These are phyloP conservation scores for Mucor mucedo DNA, from an alignment of 371 early-diverging fungal genomes.

Conservation along the genomic window DNA sequence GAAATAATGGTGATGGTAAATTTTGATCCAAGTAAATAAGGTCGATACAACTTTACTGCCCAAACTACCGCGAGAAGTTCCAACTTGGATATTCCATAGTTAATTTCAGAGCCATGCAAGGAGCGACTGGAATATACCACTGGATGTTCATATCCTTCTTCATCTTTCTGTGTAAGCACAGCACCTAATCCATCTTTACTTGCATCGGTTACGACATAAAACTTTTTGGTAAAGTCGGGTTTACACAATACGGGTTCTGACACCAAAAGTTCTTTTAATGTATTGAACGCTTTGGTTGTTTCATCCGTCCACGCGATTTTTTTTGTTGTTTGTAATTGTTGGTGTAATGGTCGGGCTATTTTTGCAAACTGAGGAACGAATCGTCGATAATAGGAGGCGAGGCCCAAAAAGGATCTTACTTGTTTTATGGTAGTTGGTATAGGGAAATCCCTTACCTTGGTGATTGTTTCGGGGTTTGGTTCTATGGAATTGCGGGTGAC, in stretches of 20 bases:
- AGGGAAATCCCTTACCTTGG: slow-evolving; percentile 7
- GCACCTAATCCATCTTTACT: not conserved
- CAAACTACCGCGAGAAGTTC: slow-evolving; percentile 5
- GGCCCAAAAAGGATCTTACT: not conserved
- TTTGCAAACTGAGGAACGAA: slow-evolving; percentile 3
- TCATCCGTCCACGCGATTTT: slow-evolving; percentile 1
- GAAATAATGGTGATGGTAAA: not conserved
- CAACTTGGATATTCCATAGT: not conserved
- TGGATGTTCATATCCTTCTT: not conserved
- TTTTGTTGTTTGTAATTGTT: not conserved
- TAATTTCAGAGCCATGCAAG: not conserved
- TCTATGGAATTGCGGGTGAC: not conserved
- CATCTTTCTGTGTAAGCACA: not conserved
- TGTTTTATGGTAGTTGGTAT: slow-evolving; percentile 1
- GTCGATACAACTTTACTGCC: slow-evolving; percentile 1
- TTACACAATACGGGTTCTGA: not conserved
- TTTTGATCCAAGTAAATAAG: not conserved
- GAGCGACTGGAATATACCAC: not conserved
- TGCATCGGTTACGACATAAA: not conserved
- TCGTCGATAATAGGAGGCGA: slow-evolving; percentile 4
- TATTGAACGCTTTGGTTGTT: not conserved
- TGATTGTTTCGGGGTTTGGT: not conserved
- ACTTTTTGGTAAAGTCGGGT: not conserved
- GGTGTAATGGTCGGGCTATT: slow-evolving; percentile 3
- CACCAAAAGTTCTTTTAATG: not conserved